Percentiles rank a stretch among this genome's conserved stretches.
Conservation (phyloP, 2,329 filamentous ascomycete species). For the Escovopsis weberi region DNA sequence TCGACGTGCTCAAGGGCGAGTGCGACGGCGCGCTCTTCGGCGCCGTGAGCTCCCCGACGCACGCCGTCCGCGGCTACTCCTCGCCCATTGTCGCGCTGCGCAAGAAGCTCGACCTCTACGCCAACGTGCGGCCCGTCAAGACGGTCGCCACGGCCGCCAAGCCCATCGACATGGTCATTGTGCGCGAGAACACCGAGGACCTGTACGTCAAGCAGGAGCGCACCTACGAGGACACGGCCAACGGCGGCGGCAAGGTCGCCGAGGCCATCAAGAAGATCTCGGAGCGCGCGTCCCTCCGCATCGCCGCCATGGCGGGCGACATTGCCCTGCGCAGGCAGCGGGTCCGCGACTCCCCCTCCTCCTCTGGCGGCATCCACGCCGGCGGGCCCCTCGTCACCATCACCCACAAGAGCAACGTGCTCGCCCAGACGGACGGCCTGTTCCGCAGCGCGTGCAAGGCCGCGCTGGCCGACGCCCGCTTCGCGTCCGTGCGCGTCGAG, state of each 20-base stretch:
- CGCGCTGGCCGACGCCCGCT: constrained; percentile 66
- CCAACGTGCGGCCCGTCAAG: constrained; percentile 95
- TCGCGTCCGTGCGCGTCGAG: constrained; percentile 94
- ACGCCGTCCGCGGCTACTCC: constrained; percentile 85
- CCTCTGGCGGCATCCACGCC: constrained; percentile 41
- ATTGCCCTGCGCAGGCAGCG: constrained; percentile 80
- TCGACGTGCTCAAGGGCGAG: constrained; percentile 74
- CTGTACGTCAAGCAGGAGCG: constrained; percentile 95
- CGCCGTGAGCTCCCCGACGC: constrained; percentile 83
- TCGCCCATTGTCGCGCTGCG: constrained; percentile 92
- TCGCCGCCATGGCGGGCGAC: constrained; percentile 85
- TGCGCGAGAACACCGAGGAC: constrained; percentile 97
- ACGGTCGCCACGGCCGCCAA: constrained; percentile 47
- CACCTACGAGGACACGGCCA: constrained; percentile 40
- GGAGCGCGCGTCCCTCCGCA: constrained; percentile 68
- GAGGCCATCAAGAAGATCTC: constrained; percentile 98
- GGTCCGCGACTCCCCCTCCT: constrained; percentile 40
- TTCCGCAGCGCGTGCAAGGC: constrained; percentile 71
- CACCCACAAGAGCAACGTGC: constrained; percentile 96
- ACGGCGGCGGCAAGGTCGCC: constrained; percentile 55
- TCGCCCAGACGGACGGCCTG: constrained; percentile 89
- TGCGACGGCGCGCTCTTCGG: constrained; percentile 96
- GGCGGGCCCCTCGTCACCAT: constrained; percentile 69
- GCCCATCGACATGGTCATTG: constrained; percentile 92
- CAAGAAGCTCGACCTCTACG: constrained; percentile 89